Conservation (phyloP, 2,329 filamentous ascomycete genomes). For the Apiospora hydei region DNA sequence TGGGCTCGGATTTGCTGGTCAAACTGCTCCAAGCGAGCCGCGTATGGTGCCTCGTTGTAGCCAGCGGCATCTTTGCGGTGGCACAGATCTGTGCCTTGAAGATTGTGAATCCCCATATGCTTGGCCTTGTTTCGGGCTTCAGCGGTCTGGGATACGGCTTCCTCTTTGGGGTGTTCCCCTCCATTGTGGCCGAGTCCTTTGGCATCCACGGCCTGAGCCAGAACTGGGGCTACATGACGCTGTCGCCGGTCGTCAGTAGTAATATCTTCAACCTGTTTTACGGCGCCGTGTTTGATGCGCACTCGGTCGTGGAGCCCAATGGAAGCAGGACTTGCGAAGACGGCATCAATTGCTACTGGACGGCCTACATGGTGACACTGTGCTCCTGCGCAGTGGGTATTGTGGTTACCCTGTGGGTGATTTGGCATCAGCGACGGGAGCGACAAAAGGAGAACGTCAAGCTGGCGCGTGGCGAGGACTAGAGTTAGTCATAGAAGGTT, state of each 20-base stretch:
- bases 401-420: conserved; percentile 73
- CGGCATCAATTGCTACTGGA: conserved; percentile 80
- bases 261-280: conserved; percentile 95
- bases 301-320: conserved; percentile 72
- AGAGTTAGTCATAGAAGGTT: neutral
- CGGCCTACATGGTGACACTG: conserved; percentile 83
- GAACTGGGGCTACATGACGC: conserved; percentile 96
- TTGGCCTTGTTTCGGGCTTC: conserved; percentile 80
- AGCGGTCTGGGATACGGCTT: conserved; percentile 93
- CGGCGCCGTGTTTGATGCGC: conserved; percentile 81
- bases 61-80: conserved; percentile 77
- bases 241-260: conserved; percentile 85
- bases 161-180: conserved; percentile 92
- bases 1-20: conserved; percentile 90
- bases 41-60: conserved; percentile 87
- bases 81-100: conserved; percentile 80
- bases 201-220: conserved; percentile 88
- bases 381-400: conserved; percentile 74
- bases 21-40: conserved; percentile 82
- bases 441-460: conserved; percentile 45
- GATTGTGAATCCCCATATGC: conserved; percentile 77
- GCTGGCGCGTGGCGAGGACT: conserved; percentile 14
- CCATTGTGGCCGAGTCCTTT: conserved; percentile 88
- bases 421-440: conserved; percentile 62
- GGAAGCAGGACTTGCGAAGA: conserved; percentile 79